Base-by-base conservation (phyloP, 2,329 filamentous ascomycete species). In the Aspergillus pseudoglaucus region DNA sequence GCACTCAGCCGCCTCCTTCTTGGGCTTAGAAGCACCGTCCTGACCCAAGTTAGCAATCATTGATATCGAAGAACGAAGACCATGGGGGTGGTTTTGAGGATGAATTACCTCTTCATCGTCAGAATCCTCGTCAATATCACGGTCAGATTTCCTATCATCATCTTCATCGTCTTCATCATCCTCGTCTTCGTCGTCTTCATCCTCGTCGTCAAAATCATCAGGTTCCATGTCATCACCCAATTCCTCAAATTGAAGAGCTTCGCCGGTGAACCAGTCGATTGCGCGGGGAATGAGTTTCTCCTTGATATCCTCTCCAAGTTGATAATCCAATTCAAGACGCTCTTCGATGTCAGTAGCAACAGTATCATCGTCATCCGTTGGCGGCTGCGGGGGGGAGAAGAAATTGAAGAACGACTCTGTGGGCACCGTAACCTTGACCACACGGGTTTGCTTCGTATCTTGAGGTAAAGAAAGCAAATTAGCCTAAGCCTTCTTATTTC, bases 321-420 rank as follows among this genome's bases (percentile, higher is more conserved):
- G 91, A 73, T 97, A 98, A 75, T 98, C 93, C 45, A 98, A 84
- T 77, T 98, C 93, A 48, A 98, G 82, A 55, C 93, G 90, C 74
- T 95, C 90, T 77, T 98, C 93, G 45, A 98, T 95, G 68, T 98
- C 93, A 45, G 85, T 87, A 47, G 86, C 83, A 51, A 87, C 84
- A 44, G 88, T 87, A 6, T 74, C 72, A 35, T 75, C 74, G 44
- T 88, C 84, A 30, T 86, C 87, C 44, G 76, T 78, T 23, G 89
- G 93, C 52, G 89, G 85, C 74, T 88, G 88, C 42, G 93, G 94
- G 22, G 93, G 93, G 47, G 90, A 90, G 78, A 98, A 98, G 83
- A 96, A 96, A 80, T 95, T 95, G 83, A 90, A 90, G 80, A 98
- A 98, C 2, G 93, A 97, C 71, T 96, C 93, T 49, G 91, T 97